Conservation (phyloP, 2,329 filamentous ascomycete genomes). For the Didymella pomorum region DNA sequence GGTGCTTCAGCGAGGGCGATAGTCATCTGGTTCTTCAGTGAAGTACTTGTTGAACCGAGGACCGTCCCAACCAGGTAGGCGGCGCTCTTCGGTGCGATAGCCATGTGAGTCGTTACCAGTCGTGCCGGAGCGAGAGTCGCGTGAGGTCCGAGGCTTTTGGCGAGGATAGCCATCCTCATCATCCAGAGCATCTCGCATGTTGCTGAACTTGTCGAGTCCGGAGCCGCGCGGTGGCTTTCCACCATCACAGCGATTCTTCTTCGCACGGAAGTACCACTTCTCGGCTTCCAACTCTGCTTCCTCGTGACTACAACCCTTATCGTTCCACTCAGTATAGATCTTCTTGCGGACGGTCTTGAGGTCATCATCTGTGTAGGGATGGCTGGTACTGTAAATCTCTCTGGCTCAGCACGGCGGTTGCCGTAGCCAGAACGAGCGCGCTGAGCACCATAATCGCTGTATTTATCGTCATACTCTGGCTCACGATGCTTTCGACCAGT, state of each 20-base stretch:
- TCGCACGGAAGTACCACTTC: neutral
- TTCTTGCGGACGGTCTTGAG: neutral
- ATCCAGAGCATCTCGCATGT: constrained; percentile 1
- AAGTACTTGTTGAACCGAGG: neutral
- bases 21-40: neutral
- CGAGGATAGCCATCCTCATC: neutral
- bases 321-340: neutral
- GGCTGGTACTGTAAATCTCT: neutral
- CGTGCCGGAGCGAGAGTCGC: neutral
- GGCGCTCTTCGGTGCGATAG: neutral
- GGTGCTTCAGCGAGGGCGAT: neutral
- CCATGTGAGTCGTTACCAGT: neutral
- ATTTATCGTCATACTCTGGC: neutral
- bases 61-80: neutral
- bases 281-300: neutral
- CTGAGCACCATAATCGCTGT: neutral
- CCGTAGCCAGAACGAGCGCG: neutral
- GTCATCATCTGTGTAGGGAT: neutral
- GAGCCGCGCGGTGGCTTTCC: neutral
- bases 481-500: neutral
- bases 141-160: neutral
- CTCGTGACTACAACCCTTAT: neutral
- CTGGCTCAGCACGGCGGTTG: neutral
- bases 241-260: neutral
- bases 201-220: neutral